A percentile compares a stretch with the other conserved stretches of the same genome.
Conservation (phyloP, 2,329 filamentous ascomycete genomes). For the Trichoderma pleuroti region DNA sequence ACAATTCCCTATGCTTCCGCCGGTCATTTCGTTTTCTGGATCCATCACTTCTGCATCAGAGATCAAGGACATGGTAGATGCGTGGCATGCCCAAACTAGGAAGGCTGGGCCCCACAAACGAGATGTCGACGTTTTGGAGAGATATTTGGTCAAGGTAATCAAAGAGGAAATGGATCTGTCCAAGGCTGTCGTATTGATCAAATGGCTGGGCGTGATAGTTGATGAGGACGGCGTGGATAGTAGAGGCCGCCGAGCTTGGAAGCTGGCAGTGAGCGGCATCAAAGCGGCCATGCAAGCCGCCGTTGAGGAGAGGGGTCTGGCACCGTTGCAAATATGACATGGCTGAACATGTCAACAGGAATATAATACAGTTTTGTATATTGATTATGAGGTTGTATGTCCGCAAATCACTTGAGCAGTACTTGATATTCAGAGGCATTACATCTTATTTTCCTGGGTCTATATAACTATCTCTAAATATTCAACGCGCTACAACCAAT, state of each 20-base stretch:
- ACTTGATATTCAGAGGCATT: neutral
- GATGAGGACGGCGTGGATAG: constrained; percentile 43
- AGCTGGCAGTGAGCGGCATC: constrained; percentile 39
- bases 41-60: constrained; percentile 49
- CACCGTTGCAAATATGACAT: constrained; percentile 42
- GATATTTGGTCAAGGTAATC: constrained; percentile 71
- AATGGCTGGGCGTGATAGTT: constrained; percentile 61
- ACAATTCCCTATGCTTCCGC: constrained; percentile 45
- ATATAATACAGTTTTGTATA: neutral
- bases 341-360: neutral
- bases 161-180: constrained; percentile 71
- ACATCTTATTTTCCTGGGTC: neutral
- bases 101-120: constrained; percentile 72
- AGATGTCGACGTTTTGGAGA: constrained; percentile 71
- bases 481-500: neutral
- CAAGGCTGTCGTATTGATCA: constrained; percentile 67
- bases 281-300: constrained; percentile 53
- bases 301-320: constrained; percentile 54
- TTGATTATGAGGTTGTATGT: neutral
- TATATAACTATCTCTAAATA: neutral
- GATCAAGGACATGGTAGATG: constrained; percentile 68
- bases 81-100: constrained; percentile 71
- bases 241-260: constrained; percentile 46
- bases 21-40: constrained; percentile 46
- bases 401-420: neutral